Conservation (phyloP, 129 eudicot genomes). For the Kitagawia praeruptora region DNA sequence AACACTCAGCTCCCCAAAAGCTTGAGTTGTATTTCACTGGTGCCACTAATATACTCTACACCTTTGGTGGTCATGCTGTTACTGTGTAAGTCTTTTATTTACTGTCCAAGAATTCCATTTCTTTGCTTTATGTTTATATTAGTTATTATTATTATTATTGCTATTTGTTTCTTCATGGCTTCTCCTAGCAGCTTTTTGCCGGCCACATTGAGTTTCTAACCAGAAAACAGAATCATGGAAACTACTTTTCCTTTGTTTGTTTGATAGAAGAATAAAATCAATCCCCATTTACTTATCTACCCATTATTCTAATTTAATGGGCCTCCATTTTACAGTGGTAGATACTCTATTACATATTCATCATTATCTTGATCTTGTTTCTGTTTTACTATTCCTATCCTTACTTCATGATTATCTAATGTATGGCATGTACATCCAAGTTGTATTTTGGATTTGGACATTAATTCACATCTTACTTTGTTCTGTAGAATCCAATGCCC, state of each 20-base stretch:
- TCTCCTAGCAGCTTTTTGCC: conserved; percentile 85
- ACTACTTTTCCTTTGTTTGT: conserved; percentile 21
- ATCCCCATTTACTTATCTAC: background rate
- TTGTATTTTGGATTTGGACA: conserved; percentile 18
- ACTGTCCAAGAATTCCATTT: conserved; percentile 2
- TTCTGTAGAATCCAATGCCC: conserved; percentile 35
- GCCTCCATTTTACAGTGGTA: background rate
- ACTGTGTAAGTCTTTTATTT: conserved; percentile 63
- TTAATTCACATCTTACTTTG: conserved; percentile 14
- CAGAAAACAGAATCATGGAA: conserved; percentile 26
- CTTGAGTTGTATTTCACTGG: conserved; percentile 92
- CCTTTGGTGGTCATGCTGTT: conserved; percentile 98
- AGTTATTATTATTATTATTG: conserved; percentile 9
- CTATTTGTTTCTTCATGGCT: conserved; percentile 41
- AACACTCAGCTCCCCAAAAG: conserved; percentile 68
- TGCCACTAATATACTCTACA: conserved; percentile 89
- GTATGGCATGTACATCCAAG: background rate
- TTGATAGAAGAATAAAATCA: conserved; percentile 15
- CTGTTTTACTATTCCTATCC: background rate
- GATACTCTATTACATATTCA: background rate
- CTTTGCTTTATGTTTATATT: background rate
- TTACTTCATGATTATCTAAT: background rate
- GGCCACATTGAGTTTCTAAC: conserved; percentile 37
- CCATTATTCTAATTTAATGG: background rate
- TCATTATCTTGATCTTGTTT: conserved; percentile 4